Percentiles rank a stretch among this genome's conserved stretches.
Evolutionary conservation across 306 rosid species (phyloP).

Genomic region (Dryas alaskensis): DNA sequence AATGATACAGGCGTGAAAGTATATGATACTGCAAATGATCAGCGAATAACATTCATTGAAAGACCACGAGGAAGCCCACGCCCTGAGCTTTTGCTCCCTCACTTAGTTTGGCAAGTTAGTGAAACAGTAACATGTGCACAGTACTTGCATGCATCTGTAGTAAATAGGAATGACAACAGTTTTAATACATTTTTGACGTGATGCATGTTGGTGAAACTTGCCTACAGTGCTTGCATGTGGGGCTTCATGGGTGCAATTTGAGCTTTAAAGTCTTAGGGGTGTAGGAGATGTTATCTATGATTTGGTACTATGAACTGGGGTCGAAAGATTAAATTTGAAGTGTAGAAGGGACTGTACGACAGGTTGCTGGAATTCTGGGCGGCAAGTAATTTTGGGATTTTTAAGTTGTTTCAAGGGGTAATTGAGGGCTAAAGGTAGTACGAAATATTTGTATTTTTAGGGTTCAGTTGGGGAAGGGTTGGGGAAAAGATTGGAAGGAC

Average conservation of each 20-base stretch:
- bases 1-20: constrained; percentile 96
- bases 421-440: neutral
- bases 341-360: neutral
- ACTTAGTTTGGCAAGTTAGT: constrained; percentile 98
- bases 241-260: neutral
- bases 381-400: neutral
- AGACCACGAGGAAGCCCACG: constrained; percentile 90
- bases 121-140: constrained; percentile 15
- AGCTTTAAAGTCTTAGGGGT: neutral
- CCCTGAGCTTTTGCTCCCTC: constrained; percentile 91
- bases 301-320: neutral
- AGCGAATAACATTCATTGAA: constrained; percentile 90
- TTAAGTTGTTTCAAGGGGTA: neutral
- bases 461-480: neutral
- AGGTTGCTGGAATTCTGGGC: constrained; percentile 3
- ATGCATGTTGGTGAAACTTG: neutral
- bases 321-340: neutral
- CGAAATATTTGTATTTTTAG: neutral
- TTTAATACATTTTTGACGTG: neutral
- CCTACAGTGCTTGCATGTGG: neutral
- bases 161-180: neutral
- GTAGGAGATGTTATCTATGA: neutral
- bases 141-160: neutral
- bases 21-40: constrained; percentile 85
- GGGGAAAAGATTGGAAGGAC: neutral